Percentiles rank a stretch among this genome's conserved stretches.
Evolutionary conservation across 306 rosid species (phyloP).

Genomic region (barrel medic (Medicago truncatula)): DNA sequence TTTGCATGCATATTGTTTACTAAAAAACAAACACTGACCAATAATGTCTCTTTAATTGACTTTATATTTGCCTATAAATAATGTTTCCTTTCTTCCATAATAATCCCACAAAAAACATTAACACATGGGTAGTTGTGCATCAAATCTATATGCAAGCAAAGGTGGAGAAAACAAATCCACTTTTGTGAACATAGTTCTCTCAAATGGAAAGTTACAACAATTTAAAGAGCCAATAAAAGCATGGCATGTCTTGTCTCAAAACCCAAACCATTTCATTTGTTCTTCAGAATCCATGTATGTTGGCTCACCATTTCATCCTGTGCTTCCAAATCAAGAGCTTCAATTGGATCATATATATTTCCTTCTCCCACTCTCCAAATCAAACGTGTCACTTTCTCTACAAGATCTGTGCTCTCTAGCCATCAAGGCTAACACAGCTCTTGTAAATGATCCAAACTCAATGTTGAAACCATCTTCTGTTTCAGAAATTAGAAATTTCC

Average conservation of each 20-base stretch:
- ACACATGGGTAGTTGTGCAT: slow-evolving; percentile 66
- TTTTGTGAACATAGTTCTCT: slow-evolving; percentile 54
- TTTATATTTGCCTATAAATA: slow-evolving; percentile 38
- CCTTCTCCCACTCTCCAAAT: slow-evolving; percentile 55
- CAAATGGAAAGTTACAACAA: slow-evolving; percentile 63
- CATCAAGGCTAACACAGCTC: slow-evolving; percentile 63
- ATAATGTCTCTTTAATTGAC: neutral
- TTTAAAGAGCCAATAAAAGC: slow-evolving; percentile 55
- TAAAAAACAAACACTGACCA: neutral
- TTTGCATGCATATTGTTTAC: neutral
- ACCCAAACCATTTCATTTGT: slow-evolving; percentile 61
- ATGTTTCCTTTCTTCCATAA: neutral
- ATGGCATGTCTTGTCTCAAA: slow-evolving; percentile 54
- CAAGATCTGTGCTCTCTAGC: slow-evolving; percentile 61
- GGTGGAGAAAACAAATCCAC: slow-evolving; percentile 19
- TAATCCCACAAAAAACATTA: neutral
- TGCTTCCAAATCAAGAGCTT: slow-evolving; percentile 55
- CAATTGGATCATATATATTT: slow-evolving; percentile 63
- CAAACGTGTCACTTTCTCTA: slow-evolving; percentile 49
- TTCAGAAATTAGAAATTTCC: neutral
- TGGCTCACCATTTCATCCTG: slow-evolving; percentile 39
- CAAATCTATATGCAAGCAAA: slow-evolving; percentile 45
- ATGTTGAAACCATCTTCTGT: neutral
- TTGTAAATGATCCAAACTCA: slow-evolving; percentile 31
- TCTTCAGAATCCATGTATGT: slow-evolving; percentile 63